phyloP scores from a whole-genome alignment of 768 basidiomycete species.

The Termitomyces eurrhizus region DNA sequence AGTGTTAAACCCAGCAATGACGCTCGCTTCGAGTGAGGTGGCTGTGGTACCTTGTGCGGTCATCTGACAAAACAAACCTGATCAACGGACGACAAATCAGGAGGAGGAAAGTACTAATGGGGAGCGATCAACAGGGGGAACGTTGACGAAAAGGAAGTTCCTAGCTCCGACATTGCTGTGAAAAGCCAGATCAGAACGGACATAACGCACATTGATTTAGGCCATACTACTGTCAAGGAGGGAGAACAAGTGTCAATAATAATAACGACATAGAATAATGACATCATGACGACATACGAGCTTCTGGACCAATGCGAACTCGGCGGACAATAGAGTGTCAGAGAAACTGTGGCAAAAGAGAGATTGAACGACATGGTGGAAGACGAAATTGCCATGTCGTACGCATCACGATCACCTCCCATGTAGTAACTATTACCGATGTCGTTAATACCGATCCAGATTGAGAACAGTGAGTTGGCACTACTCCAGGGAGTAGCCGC shows the following conservation, averaged over 20 bases:
- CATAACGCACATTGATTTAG: not conserved
- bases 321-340: slow-evolving; percentile 41
- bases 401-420: no score
- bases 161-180: slow-evolving; percentile 49
- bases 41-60: slow-evolving; percentile 32
- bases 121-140: slow-evolving; percentile 16
- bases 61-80: slow-evolving; percentile 33
- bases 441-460: no score
- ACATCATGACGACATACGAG: slow-evolving; percentile 31
- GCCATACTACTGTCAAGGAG: slow-evolving; percentile 24
- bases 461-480: no score
- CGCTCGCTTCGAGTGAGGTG: slow-evolving; percentile 22
- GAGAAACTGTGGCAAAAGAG: slow-evolving; percentile 29
- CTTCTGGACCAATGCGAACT: slow-evolving; percentile 48
- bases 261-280: not conserved
- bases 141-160: slow-evolving; percentile 47
- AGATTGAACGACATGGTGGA: no score
- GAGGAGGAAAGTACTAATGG: slow-evolving; percentile 29
- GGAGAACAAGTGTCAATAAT: not conserved
- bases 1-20: slow-evolving; percentile 49
- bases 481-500: no score
- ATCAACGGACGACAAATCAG: not conserved
- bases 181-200: not conserved
- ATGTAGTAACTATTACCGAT: no score
- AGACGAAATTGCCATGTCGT: no score